Evolutionary conservation across 2,329 filamentous ascomycete genomes (phyloP).

Genomic region (Colletotrichum lentis): DNA sequence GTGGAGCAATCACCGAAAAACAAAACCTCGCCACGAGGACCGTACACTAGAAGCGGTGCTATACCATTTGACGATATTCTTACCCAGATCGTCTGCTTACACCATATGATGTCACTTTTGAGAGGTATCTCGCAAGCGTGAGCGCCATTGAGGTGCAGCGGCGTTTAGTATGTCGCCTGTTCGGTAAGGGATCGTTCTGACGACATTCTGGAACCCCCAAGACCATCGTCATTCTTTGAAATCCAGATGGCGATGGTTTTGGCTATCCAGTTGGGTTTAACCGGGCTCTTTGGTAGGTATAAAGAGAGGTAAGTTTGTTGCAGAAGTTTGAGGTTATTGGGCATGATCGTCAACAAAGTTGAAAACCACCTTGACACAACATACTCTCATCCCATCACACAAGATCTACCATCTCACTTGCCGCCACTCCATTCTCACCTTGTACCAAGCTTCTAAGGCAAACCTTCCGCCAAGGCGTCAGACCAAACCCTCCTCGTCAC

Average conservation of each 20-base stretch:
- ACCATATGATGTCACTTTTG: not conserved
- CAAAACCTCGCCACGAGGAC: not conserved
- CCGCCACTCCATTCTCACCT: not conserved
- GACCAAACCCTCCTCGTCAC: conserved; percentile 45
- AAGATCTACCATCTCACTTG: not conserved
- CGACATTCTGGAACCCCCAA: not conserved
- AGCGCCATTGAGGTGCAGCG: not conserved
- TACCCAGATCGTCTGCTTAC: not conserved
- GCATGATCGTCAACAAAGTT: not conserved
- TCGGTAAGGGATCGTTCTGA: not conserved
- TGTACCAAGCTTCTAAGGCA: not conserved
- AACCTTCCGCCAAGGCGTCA: conserved; percentile 37
- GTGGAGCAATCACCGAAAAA: conserved; percentile 8
- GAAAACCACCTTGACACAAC: not conserved
- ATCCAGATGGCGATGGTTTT: not conserved
- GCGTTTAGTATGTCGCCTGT: not conserved
- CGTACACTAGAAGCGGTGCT: too few relatives aligned
- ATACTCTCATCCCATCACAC: not conserved
- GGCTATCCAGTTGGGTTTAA: not conserved
- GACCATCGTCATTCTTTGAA: not conserved
- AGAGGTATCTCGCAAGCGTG: not conserved
- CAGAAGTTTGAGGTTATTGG: conserved; percentile 9
- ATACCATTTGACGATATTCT: not conserved
- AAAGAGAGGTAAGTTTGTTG: not conserved
- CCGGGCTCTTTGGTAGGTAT: not conserved